These are phyloP conservation scores for Phanerodontia chrysosporium DNA, from an alignment of 768 basidiomycete genomes.

Conservation along the genomic window DNA sequence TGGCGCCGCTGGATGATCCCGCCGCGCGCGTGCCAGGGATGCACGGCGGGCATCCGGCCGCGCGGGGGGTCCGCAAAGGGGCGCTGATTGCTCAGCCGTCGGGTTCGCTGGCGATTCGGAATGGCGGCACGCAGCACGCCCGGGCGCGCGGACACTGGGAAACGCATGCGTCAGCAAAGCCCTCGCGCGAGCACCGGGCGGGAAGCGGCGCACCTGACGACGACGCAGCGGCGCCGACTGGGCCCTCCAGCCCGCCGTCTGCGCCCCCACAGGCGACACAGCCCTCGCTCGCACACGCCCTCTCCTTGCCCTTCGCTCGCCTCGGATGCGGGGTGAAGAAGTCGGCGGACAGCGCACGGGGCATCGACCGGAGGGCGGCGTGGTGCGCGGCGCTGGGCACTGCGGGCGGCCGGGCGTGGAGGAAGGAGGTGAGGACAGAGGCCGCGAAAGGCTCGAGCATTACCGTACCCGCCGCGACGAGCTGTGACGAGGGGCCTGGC, in stretches of 20 bases:
- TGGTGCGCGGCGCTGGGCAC: conserved; percentile 24
- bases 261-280: not conserved
- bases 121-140: not conserved
- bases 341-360: conserved; percentile 35
- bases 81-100: conserved; percentile 15
- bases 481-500: not conserved
- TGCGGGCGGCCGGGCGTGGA: conserved; percentile 30
- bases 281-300: conserved; percentile 20
- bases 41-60: conserved; percentile 14
- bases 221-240: not conserved
- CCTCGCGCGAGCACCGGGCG: not conserved
- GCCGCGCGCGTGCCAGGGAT: conserved; percentile 8
- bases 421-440: conserved; percentile 43
- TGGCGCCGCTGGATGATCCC: conserved; percentile 24
- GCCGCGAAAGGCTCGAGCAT: conserved; percentile 66
- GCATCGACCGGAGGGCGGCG: conserved; percentile 27
- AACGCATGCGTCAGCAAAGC: not conserved
- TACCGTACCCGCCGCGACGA: conserved; percentile 30
- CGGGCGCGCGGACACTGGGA: not conserved
- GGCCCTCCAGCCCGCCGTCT: not conserved
- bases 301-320: conserved; percentile 52
- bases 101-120: conserved; percentile 16
- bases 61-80: conserved; percentile 9
- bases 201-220: not conserved
- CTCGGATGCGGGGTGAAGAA: conserved; percentile 56